Base-by-base conservation (phyloP, 371 early-diverging fungal genomes). In the Saksenaea oblongispora region DNA sequence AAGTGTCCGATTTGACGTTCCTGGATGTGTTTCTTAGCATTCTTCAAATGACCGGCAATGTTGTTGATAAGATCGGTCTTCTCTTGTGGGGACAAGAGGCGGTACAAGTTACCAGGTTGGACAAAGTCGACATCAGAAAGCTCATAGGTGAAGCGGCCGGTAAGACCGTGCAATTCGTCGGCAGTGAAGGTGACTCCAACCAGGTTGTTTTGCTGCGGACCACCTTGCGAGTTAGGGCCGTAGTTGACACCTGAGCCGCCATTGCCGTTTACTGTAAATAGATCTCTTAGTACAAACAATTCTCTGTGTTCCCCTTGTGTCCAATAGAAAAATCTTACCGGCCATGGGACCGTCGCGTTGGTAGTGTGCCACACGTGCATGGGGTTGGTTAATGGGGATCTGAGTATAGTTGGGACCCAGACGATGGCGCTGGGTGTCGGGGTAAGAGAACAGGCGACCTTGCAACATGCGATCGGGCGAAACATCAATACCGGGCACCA, bases 381-480 rank as follows among this genome's bases (percentile, higher is more conserved):
- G 81, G 68, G 34, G n/a, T 44, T 75, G 75, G 76, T 83, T 93
- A 80, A 91, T 89, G 39, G 93, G 93, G 31, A 93, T 75, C 70
- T 91, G 89, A 42, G 65, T 69, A 53, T 82, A 92, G 84, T 93
- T 93, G 66, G 82, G 42, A 14, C 92, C 91, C 56, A 93, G 76
- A 63, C 93, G 88, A 71, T 91, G 86, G 58, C 86, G 87, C 62
- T 91, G 91, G 31, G 93, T 89, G 73, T 93, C 93, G 2, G 84
- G 73, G 74, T 91, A 93, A 51, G 87, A 85, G 81, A 91, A 89
- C 57, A 91, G 74, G 59, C 93, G 91, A 26, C 89, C 90, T 67
- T 91, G 91, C 56, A 93, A 73, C 88, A 93, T 85, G 65, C 83
- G 85, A 74, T 93, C 93, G 56, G 80, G 78, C 37, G 87, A 73